Percentiles rank a stretch among this genome's conserved stretches.
These are phyloP conservation scores for Zygoascus hellenicus DNA, from an alignment of 1,139 yeast species.

Conservation along the genomic window DNA sequence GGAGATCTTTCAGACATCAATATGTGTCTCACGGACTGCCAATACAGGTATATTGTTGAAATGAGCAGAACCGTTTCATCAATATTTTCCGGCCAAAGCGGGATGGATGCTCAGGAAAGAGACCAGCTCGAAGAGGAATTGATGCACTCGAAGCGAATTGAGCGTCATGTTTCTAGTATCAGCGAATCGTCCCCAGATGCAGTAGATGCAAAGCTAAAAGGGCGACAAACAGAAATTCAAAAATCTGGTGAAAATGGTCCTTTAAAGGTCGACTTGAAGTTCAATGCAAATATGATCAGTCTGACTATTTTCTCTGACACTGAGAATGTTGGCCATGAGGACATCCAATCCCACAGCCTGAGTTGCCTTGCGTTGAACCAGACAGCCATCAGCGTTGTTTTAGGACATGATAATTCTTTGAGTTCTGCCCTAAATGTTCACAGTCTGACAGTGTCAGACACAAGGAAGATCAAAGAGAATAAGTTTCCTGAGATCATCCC, in stretches of 20 bases:
- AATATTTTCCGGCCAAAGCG: slow-evolving; percentile 45
- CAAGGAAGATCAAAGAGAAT: slow-evolving; percentile 55
- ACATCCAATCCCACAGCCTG: slow-evolving; percentile 40
- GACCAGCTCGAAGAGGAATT: slow-evolving; percentile 41
- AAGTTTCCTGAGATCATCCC: slow-evolving; percentile 80
- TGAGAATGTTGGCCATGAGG: slow-evolving; percentile 30
- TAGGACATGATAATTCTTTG: slow-evolving; percentile 53
- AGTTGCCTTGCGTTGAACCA: slow-evolving; percentile 62
- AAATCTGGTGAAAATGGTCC: not conserved
- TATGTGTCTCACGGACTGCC: slow-evolving; percentile 70
- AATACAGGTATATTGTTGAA: slow-evolving; percentile 53
- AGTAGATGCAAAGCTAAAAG: not conserved
- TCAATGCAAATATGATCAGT: slow-evolving; percentile 58
- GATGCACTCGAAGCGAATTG: slow-evolving; percentile 19
- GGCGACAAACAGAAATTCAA: not conserved
- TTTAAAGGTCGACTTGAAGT: slow-evolving; percentile 29
- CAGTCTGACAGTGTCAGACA: slow-evolving; percentile 75
- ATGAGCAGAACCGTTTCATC: slow-evolving; percentile 53
- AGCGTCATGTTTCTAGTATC: too few relatives aligned
- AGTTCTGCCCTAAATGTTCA: slow-evolving; percentile 58
- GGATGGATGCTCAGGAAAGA: slow-evolving; percentile 53
- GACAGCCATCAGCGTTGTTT: slow-evolving; percentile 45
- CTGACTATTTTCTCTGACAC: slow-evolving; percentile 63
- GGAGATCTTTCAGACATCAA: slow-evolving; percentile 66
- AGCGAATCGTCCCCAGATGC: too few relatives aligned